Evolutionary conservation across 768 basidiomycete species (phyloP).

Genomic region (Candolleomyces eurysporus): DNA sequence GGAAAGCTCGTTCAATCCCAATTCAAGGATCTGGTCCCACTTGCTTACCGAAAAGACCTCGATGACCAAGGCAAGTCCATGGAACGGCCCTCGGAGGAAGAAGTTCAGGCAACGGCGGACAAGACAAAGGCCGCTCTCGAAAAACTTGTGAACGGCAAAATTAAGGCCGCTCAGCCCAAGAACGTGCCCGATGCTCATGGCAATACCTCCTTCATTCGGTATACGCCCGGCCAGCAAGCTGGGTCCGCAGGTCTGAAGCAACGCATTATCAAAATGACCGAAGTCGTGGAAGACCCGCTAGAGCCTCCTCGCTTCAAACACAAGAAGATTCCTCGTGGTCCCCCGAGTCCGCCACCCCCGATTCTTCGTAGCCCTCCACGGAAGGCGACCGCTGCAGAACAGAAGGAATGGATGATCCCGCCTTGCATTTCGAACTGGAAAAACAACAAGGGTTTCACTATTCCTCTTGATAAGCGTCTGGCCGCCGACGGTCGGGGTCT

Average conservation of each 20-base stretch:
- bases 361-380: conserved; percentile 93
- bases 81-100: conserved; percentile 94
- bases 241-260: conserved; percentile 74
- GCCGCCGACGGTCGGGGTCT: conserved; percentile 98
- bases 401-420: conserved; percentile 99
- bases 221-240: conserved; percentile 91
- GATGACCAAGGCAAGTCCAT: conserved; percentile 68
- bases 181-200: conserved; percentile 84
- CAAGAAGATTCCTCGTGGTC: conserved; percentile 97
- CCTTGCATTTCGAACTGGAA: conserved; percentile 99
- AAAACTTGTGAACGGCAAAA: conserved; percentile 91
- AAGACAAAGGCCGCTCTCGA: conserved; percentile 90
- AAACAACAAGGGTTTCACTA: conserved; percentile 99
- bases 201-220: conserved; percentile 89
- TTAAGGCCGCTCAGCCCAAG: conserved; percentile 98
- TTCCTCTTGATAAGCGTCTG: conserved; percentile 95
- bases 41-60: conserved; percentile 86
- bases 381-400: conserved; percentile 94
- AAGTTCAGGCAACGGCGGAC: conserved; percentile 88
- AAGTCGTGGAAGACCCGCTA: conserved; percentile 95
- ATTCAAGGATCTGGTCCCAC: conserved; percentile 96
- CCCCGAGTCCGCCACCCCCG: conserved; percentile 94
- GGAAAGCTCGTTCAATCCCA: conserved; percentile 90
- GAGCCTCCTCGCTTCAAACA: conserved; percentile 98
- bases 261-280: conserved; percentile 98